These are phyloP conservation scores for Saturnispora quitensis DNA, from an alignment of 805 yeast species.

Conservation along the genomic window DNA sequence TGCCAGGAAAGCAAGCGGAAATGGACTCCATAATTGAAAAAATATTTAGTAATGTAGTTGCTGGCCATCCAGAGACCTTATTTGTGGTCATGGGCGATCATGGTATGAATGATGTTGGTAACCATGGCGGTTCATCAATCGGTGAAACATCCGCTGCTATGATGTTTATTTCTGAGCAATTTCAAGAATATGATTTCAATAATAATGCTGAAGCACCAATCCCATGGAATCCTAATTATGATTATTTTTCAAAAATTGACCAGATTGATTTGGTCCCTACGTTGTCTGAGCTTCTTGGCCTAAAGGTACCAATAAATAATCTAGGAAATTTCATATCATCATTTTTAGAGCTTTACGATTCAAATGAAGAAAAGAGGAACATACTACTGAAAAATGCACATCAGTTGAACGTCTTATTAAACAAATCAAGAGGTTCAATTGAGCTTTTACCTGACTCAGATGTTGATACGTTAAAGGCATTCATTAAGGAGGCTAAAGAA, in stretches of 20 bases:
- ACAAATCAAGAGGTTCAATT: conserved; percentile 29
- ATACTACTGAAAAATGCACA: conserved; percentile 46
- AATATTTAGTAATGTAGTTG: conserved; percentile 33
- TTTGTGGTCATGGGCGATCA: conserved; percentile 84
- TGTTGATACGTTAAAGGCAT: conserved; percentile 16
- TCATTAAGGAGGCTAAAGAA: conserved; percentile 41
- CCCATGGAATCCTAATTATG: conserved; percentile 33
- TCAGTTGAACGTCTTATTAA: conserved; percentile 44
- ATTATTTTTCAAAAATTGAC: conserved; percentile 44
- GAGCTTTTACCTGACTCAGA: conserved; percentile 12
- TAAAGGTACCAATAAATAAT: conserved; percentile 63
- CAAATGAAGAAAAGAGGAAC: conserved; percentile 25
- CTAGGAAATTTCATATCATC: conserved; percentile 63
- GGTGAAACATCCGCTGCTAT: conserved; percentile 91
- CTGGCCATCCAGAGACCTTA: conserved; percentile 39
- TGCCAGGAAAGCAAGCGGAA: conserved; percentile 76
- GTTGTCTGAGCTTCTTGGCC: conserved; percentile 46
- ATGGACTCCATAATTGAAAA: conserved; percentile 64
- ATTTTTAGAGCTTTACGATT: conserved; percentile 43
- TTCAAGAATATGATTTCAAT: conserved; percentile 26
- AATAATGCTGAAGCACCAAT: conserved; percentile 30
- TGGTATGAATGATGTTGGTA: conserved; percentile 93
- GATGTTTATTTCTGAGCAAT: conserved; percentile 55
- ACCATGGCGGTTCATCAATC: conserved; percentile 90
- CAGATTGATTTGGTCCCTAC: conserved; percentile 75